Evolutionary conservation across 2,329 filamentous ascomycete species (phyloP).

Genomic region (Beauveria sp.): DNA sequence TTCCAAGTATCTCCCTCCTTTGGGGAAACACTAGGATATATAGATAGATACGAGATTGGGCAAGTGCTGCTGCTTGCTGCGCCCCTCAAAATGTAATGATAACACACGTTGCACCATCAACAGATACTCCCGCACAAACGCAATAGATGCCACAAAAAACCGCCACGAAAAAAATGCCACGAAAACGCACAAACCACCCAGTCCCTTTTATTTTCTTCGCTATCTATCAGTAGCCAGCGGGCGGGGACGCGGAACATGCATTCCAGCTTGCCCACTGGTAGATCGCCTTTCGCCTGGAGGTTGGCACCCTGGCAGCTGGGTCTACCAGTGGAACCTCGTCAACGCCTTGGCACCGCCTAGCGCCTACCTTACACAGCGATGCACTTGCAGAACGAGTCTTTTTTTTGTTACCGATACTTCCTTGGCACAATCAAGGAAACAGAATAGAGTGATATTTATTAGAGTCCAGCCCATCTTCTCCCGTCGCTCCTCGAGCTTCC

Average conservation of each 20-base stretch:
- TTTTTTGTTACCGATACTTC: no score
- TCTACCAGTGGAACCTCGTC: not conserved
- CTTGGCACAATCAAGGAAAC: no score
- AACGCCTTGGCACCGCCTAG: not conserved
- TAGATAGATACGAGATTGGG: not conserved
- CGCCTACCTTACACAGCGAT: not conserved
- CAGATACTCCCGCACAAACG: not conserved
- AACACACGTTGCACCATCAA: no score
- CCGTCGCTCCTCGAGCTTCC: no score
- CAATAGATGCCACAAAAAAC: no score
- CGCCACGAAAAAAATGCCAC: not conserved
- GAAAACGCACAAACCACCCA: not conserved
- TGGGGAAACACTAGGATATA: no score
- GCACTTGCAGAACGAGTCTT: no score
- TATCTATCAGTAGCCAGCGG: not conserved
- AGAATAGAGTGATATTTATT: no score
- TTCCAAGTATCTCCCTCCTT: no score
- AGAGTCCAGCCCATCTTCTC: no score
- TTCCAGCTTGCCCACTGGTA: conserved; percentile 1
- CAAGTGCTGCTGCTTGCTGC: not conserved
- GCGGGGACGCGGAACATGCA: conserved; percentile 1
- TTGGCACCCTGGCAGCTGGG: not conserved
- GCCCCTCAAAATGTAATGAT: not conserved
- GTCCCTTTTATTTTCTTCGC: not conserved
- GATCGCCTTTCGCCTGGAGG: not conserved